Conservation (phyloP, 306 rosid genomes). For the Quercus suber region DNA sequence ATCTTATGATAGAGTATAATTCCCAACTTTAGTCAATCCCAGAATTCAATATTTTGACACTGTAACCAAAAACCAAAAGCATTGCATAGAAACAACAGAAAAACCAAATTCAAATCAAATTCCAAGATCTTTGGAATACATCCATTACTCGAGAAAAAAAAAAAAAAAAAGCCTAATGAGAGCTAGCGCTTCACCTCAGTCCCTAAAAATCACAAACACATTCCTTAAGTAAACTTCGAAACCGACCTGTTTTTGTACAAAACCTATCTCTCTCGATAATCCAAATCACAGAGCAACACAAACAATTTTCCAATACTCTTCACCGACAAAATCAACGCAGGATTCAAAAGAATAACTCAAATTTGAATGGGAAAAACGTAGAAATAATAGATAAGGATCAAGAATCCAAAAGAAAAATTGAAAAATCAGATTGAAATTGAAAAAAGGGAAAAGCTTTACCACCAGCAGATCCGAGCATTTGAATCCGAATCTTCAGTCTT, state of each 20-base stretch:
- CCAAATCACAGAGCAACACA: background rate
- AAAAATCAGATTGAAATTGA: constrained; percentile 8
- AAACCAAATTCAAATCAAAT: constrained; percentile 29
- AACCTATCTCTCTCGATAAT: background rate
- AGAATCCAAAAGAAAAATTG: background rate
- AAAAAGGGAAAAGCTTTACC: constrained; percentile 43
- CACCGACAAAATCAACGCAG: background rate
- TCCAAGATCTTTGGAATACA: constrained; percentile 1
- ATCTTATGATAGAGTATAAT: background rate
- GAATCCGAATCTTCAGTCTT: constrained; percentile 28
- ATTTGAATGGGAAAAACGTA: background rate
- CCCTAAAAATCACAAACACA: constrained; percentile 26
- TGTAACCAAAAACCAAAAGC: background rate
- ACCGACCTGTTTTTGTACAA: background rate
- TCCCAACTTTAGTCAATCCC: constrained; percentile 10
- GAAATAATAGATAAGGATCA: background rate
- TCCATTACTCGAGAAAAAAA: background rate
- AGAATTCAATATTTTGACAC: background rate
- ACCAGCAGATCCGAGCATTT: constrained; percentile 71
- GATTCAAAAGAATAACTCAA: background rate
- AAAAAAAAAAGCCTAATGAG: background rate
- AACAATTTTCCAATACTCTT: background rate
- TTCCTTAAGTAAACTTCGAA: background rate
- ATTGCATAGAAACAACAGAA: background rate
- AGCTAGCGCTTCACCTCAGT: constrained; percentile 20